Base-by-base conservation (phyloP, 2,329 filamentous ascomycete species). In the Ascocoryne sarcoides region DNA sequence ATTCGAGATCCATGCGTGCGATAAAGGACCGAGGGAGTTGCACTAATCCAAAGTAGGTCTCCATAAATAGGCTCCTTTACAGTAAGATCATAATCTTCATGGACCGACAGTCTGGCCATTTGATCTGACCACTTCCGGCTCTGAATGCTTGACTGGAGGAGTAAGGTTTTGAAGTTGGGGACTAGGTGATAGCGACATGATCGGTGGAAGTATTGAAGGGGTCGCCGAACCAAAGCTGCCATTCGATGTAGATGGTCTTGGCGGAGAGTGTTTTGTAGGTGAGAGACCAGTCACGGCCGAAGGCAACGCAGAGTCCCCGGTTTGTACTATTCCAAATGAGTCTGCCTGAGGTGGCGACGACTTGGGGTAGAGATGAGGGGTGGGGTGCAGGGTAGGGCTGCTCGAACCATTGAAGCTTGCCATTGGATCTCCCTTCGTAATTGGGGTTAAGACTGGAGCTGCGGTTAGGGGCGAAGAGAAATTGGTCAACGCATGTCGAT, bases 161-260 rank as follows among this genome's bases (percentile, higher is more conserved):
- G 73, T 76, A 37, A 78, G 56, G 42, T 77, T 76, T 48, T 73
- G 70, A 42, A 71, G 65, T 10, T 67, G 68, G 2, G 72, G 69
- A 31, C 70, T 75, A 0, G 79, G 79, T 8, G 75, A 71, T 35
- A 83, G 56, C 1, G 72, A 65, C 30, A 74, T 68, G 2, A 70
- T 59, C 0, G 77, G 77, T 4, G 77, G 78, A 2, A 82, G 61
- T 17, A 79, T 67, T 0, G 71, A 63, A 5, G 59, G 57, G 8
- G 56, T 60, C 12, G 42, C 46, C 3, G 45, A 45, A 1, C 47
- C 48, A 37, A 56, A 47, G 31, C 42, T 54, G 30, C 52, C 51
- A 47, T 57, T 58, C 3, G 53, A 50, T 19, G 46, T 49, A 5
- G 45, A 39, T 19, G 51, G 44, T 34, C 52, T 43, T 48, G 57